Conservation (phyloP, 495 filamentous ascomycete species). For the Daldinia concentrica region DNA sequence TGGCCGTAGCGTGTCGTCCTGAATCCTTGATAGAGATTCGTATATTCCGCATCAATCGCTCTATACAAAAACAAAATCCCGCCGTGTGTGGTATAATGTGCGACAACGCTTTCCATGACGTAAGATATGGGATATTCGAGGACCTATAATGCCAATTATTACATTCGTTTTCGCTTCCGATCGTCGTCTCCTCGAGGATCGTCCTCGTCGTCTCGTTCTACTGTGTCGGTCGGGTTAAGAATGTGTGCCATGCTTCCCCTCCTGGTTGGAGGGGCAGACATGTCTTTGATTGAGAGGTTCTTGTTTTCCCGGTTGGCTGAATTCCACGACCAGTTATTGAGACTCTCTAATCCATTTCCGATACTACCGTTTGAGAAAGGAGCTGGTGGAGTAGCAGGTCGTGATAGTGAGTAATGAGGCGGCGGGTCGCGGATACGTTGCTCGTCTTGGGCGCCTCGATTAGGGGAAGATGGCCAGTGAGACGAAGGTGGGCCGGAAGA, state of each 20-base stretch:
- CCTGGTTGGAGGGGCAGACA: conserved; percentile 64
- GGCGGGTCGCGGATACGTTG: conserved; percentile 84
- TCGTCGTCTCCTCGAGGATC: conserved; percentile 64
- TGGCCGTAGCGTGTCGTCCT: conserved; percentile 33
- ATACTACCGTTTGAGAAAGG: conserved; percentile 57
- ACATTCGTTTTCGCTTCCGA: conserved; percentile 80
- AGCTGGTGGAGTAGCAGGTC: conserved; percentile 76
- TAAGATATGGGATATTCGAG: conserved; percentile 15
- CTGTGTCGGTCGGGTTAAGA: conserved; percentile 72
- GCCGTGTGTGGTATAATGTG: conserved; percentile 41
- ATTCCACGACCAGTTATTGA: conserved; percentile 65
- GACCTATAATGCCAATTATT: conserved; percentile 41
- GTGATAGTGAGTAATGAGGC: conserved; percentile 83
- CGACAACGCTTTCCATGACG: conserved; percentile 35
- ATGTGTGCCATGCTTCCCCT: conserved; percentile 70
- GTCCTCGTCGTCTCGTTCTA: conserved; percentile 57
- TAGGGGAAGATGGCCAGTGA: conserved; percentile 90
- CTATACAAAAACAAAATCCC: conserved; percentile 41
- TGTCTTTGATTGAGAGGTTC: conserved; percentile 59
- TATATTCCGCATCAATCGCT: conserved; percentile 39
- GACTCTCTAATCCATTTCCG: conserved; percentile 54
- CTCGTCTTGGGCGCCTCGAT: conserved; percentile 70
- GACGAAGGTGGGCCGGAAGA: conserved; percentile 74
- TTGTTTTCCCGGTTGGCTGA: conserved; percentile 55
- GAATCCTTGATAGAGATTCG: conserved; percentile 40